Evolutionary conservation across 2,329 filamentous ascomycete genomes (phyloP).

Genomic region (Bertia moriformis): DNA sequence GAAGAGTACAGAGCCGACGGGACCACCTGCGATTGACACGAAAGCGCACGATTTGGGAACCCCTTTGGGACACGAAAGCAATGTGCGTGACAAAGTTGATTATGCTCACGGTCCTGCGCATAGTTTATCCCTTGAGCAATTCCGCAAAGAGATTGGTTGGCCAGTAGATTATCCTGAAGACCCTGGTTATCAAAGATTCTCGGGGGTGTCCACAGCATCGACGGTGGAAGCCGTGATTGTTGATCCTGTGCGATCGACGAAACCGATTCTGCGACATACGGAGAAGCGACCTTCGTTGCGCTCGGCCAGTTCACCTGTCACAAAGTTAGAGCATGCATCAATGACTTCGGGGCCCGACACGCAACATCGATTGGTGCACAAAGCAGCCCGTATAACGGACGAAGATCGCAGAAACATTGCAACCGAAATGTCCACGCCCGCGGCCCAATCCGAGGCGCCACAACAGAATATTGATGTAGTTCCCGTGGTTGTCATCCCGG

Average conservation of each 20-base stretch:
- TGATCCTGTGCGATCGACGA: slow-evolving; percentile 26
- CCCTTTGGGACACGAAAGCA: neutral
- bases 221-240: slow-evolving; percentile 40
- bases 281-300: slow-evolving; percentile 34
- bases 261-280: slow-evolving; percentile 32
- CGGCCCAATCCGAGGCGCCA: slow-evolving; percentile 12
- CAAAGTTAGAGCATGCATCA: slow-evolving; percentile 26
- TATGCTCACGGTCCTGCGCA: neutral
- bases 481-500: slow-evolving; percentile 28
- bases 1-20: too few species aligned
- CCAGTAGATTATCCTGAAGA: slow-evolving; percentile 16
- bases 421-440: slow-evolving; percentile 21
- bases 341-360: slow-evolving; percentile 22
- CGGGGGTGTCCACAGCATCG: slow-evolving; percentile 32
- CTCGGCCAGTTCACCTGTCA: slow-evolving; percentile 25
- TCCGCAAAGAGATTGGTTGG: slow-evolving; percentile 33
- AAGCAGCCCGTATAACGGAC: slow-evolving; percentile 29
- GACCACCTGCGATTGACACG: too few species aligned
- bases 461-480: slow-evolving; percentile 20
- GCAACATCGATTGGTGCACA: slow-evolving; percentile 32
- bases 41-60: neutral
- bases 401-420: slow-evolving; percentile 23
- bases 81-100: neutral
- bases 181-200: slow-evolving; percentile 24
- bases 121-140: slow-evolving; percentile 25